These are phyloP conservation scores for Mycosphaerella sp. DNA, from an alignment of 2,329 filamentous ascomycete genomes.

Conservation along the genomic window DNA sequence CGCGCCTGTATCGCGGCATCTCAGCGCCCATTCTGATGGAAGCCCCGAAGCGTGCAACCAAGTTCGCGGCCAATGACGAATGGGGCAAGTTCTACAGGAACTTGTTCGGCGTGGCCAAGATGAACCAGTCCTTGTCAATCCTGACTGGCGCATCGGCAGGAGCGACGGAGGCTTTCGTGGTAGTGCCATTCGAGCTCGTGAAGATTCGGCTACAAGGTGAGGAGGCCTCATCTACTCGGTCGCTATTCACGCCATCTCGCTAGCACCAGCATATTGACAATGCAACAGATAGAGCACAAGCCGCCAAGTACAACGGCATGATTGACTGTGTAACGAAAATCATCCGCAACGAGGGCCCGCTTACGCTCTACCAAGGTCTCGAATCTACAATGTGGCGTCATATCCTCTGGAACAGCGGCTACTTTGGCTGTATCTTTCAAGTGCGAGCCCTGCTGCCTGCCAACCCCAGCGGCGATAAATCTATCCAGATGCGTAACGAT, in stretches of 20 bases:
- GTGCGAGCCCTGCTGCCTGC: slow-evolving; percentile 77
- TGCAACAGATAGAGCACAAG: slow-evolving; percentile 71
- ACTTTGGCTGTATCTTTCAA: slow-evolving; percentile 99
- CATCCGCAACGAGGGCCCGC: slow-evolving; percentile 69
- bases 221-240: neutral
- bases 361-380: slow-evolving; percentile 93
- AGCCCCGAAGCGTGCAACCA: slow-evolving; percentile 88
- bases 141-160: slow-evolving; percentile 92
- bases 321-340: slow-evolving; percentile 76
- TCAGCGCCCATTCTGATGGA: slow-evolving; percentile 96
- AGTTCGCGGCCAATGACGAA: slow-evolving; percentile 97
- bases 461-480: slow-evolving; percentile 63
- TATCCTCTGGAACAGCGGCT: slow-evolving; percentile 87
- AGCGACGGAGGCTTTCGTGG: slow-evolving; percentile 92
- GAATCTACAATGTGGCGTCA: slow-evolving; percentile 97
- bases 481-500: slow-evolving; percentile 76
- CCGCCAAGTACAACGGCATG: slow-evolving; percentile 79
- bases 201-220: slow-evolving; percentile 83
- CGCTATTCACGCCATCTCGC: neutral
- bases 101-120: slow-evolving; percentile 74
- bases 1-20: slow-evolving; percentile 91
- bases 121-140: slow-evolving; percentile 86
- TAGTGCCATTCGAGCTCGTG: slow-evolving; percentile 96
- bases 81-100: slow-evolving; percentile 95
- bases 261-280: slow-evolving; percentile 6